Base-by-base conservation (phyloP, 805 yeast species). In the Candida khao-thaluensis region DNA sequence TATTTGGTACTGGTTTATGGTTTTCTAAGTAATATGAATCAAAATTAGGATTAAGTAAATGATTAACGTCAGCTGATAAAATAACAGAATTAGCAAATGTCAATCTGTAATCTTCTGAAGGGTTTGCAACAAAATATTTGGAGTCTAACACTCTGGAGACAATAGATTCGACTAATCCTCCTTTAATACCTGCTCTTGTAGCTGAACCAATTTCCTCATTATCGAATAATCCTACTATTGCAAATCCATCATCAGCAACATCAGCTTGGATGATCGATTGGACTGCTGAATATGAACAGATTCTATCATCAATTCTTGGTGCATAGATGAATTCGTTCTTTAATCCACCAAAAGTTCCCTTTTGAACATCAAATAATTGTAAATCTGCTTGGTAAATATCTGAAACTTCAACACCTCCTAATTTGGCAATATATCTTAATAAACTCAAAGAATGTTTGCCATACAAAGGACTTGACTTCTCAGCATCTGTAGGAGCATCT, bases 171-270 rank as follows among this genome's bases (percentile, higher is more conserved):
- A 85, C 61, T 35, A 85, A 60, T 16, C 86, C 87, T 48, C 95
- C 91, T 53, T 77, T 77, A 35, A 89, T 89, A 51, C 96, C 95
- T 50, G 81, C 86, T 60, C 91, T 77, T 4, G 88, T 72, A 24
- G 79, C 74, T 5, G 91, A 82, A 7, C 95, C 95, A 41, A 87
- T 75, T 63, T 87, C 96, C 62, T 87, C 96, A 56, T 83, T 79
- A 53, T 85, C 93, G 51, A 76, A 83, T 48, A 84, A 66, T 3
- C 82, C 81, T 2, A 82, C 87, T 40, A 81, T 60, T 22, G 77
- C 70, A 52, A 81, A 80, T 1, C 66, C 53, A 26, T 68, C 71
- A 3, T 48, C 51, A 20, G 53, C 57, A 11, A 48, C 43, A 17
- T 52, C 59, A 12, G 71, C 57, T 38, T 64, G 70, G 33, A 83